Evolutionary conservation across 1,139 yeast species (phyloP).

Genomic region (Geotrichum reessii): DNA sequence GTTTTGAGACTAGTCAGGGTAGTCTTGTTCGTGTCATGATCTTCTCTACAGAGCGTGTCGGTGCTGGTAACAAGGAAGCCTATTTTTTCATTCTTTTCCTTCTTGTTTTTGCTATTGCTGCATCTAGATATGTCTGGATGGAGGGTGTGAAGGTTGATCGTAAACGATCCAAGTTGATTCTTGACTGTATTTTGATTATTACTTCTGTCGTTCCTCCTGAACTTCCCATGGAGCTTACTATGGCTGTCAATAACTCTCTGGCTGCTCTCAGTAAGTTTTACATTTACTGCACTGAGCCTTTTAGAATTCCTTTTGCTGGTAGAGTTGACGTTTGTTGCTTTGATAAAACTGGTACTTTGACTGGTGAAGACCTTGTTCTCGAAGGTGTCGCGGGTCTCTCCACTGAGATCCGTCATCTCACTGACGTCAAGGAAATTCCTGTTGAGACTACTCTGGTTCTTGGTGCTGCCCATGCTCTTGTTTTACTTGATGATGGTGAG

Average conservation of each 20-base stretch:
- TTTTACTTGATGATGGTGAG: conserved; percentile 89
- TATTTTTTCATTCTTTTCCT: conserved; percentile 85
- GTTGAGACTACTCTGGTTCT: conserved; percentile 63
- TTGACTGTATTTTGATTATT: conserved; percentile 91
- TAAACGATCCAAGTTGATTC: conserved; percentile 82
- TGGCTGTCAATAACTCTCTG: conserved; percentile 93
- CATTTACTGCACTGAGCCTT: conserved; percentile 96
- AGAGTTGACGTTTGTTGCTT: conserved; percentile 97
- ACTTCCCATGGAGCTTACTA: conserved; percentile 96
- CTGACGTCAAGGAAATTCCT: conserved; percentile 56
- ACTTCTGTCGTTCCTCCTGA: conserved; percentile 99
- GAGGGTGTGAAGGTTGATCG: conserved; percentile 96
- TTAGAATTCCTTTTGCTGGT: conserved; percentile 96
- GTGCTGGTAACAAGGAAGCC: conserved; percentile 94
- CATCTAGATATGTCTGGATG: conserved; percentile 97
- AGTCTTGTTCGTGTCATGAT: conserved; percentile 96
- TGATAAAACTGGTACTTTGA: conserved; percentile 96
- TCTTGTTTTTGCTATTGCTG: conserved; percentile 86
- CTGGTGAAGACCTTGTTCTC: conserved; percentile 93
- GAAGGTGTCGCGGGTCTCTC: conserved; percentile 90
- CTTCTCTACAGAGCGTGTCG: conserved; percentile 91
- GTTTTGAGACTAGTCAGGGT: conserved; percentile 97
- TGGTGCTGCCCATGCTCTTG: conserved; percentile 96
- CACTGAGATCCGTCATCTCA: conserved; percentile 51
- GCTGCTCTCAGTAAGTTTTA: conserved; percentile 81